These are phyloP conservation scores for Erodium texanum DNA, from an alignment of 441 rosid genomes.

Conservation along the genomic window DNA sequence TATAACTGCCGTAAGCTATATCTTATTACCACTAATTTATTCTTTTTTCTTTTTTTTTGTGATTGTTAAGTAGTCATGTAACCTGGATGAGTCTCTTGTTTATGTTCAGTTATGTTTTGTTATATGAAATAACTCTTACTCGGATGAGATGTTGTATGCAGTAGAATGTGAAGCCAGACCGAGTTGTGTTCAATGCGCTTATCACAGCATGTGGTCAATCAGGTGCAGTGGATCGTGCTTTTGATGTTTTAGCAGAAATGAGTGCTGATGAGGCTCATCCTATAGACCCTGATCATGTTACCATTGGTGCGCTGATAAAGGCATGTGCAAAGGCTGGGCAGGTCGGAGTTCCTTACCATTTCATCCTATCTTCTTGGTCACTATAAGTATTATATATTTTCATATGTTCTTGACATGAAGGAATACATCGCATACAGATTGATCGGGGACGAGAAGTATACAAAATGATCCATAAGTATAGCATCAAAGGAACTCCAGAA, in stretches of 20 bases:
- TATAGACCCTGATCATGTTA: conserved; percentile 85
- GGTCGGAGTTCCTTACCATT: conserved; percentile 31
- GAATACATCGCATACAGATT: conserved; percentile 40
- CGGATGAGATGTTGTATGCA: conserved; percentile 52
- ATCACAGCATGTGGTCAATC: conserved; percentile 91
- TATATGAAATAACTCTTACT: too few relatives aligned
- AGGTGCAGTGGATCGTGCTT: conserved; percentile 95
- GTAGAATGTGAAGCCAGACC: conserved; percentile 98
- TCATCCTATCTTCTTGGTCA: background rate
- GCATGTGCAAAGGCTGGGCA: conserved; percentile 85
- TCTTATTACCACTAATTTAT: conserved; percentile 2
- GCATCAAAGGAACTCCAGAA: conserved; percentile 82
- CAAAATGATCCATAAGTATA: conserved; percentile 55
- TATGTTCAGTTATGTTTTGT: too few relatives aligned
- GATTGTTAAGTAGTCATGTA: background rate
- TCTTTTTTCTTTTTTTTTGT: conserved; percentile 3
- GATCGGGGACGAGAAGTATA: conserved; percentile 72
- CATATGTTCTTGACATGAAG: conserved; percentile 15
- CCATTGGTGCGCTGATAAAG: conserved; percentile 76
- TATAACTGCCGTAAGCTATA: conserved; percentile 9
- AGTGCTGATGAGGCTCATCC: conserved; percentile 54
- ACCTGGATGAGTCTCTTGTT: conserved; percentile 11
- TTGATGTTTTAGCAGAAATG: conserved; percentile 94
- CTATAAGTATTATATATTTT: conserved; percentile 11
- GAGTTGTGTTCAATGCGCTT: conserved; percentile 93